Evolutionary conservation across 805 yeast species (phyloP).

Genomic region (Danielia reshetovae): DNA sequence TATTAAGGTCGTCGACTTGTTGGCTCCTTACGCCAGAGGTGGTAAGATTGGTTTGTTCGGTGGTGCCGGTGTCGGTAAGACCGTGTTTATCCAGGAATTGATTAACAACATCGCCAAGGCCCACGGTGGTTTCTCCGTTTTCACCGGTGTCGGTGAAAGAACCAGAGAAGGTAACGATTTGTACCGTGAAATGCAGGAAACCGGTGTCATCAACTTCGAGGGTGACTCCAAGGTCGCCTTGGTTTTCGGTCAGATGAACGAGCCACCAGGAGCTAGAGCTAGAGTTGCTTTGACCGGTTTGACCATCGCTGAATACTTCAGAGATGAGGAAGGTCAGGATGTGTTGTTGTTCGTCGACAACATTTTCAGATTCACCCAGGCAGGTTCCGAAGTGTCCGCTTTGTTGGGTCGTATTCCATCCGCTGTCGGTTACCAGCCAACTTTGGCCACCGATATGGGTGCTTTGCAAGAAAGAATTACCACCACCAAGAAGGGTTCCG

Average conservation of each 20-base stretch:
- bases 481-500: conserved; percentile 99
- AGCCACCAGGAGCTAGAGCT: conserved; percentile 99
- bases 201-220: conserved; percentile 99
- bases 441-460: conserved; percentile 99
- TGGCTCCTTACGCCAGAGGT: conserved; percentile 99
- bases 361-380: conserved; percentile 99
- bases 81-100: conserved; percentile 99
- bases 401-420: conserved; percentile 99
- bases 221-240: conserved; percentile 99
- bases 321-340: conserved; percentile 99
- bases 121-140: conserved; percentile 99
- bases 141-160: conserved; percentile 99
- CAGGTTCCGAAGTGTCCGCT: conserved; percentile 99
- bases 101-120: conserved; percentile 99
- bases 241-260: conserved; percentile 99
- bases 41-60: conserved; percentile 99
- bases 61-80: conserved; percentile 99
- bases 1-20: conserved; percentile 98
- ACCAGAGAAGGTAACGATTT: conserved; percentile 99
- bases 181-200: conserved; percentile 99
- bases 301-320: conserved; percentile 99
- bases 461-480: conserved; percentile 99
- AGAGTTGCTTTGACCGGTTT: conserved; percentile 99
- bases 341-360: conserved; percentile 98
- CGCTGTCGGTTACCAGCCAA: conserved; percentile 99